These are phyloP conservation scores for Rehmannia glutinosa DNA, from an alignment of 257 asterid genomes.

Conservation along the genomic window DNA sequence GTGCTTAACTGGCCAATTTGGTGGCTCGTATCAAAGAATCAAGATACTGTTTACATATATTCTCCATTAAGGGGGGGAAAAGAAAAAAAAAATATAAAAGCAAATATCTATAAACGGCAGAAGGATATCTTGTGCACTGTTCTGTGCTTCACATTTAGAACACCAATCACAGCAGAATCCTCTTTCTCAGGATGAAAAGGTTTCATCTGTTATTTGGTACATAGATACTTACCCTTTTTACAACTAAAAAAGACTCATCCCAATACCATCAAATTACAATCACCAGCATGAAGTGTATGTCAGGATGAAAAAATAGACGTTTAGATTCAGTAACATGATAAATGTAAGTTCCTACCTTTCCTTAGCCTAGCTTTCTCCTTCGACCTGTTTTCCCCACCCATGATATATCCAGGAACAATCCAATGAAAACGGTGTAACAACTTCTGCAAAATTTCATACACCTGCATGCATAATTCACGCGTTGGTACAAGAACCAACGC, in stretches of 20 bases:
- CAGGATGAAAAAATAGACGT: neutral
- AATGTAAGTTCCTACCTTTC: constrained; percentile 52
- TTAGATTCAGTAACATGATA: neutral
- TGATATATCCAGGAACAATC: constrained; percentile 98
- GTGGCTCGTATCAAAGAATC: too few relatives aligned
- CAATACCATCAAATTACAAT: constrained; percentile 9
- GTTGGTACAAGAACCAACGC: constrained; percentile 99
- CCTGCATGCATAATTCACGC: constrained; percentile 97
- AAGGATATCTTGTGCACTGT: neutral
- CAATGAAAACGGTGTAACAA: constrained; percentile 90
- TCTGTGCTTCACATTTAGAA: neutral
- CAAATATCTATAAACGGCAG: neutral
- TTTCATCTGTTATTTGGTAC: neutral
- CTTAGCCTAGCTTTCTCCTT: constrained; percentile 97
- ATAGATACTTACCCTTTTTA: too few relatives aligned
- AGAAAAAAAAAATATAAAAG: too few relatives aligned
- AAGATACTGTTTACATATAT: neutral
- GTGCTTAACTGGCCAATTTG: neutral
- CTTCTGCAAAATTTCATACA: constrained; percentile 77
- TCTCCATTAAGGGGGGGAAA: neutral
- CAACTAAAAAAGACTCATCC: constrained; percentile 1
- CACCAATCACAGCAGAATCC: neutral
- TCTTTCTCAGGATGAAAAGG: neutral
- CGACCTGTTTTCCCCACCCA: constrained; percentile 94
- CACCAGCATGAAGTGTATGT: neutral